A percentile compares a stretch with the other conserved stretches of the same genome.
These are phyloP conservation scores for Phaeosphaeriaceae sp. DNA, from an alignment of 2,329 filamentous ascomycete genomes.

Conservation along the genomic window DNA sequence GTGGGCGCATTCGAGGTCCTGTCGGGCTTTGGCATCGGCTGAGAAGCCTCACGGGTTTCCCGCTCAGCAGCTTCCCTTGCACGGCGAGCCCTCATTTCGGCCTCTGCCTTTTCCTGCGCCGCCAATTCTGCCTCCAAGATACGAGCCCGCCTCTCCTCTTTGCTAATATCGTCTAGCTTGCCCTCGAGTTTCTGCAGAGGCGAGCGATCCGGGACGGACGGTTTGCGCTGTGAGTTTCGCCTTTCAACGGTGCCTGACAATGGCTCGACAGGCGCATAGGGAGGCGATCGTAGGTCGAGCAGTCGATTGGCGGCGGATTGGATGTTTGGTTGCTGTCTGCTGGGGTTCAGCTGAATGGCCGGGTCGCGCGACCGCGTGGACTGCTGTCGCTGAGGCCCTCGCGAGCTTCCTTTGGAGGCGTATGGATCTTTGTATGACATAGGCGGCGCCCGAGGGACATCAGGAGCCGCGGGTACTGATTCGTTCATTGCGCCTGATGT, in stretches of 20 bases:
- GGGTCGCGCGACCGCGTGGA: constrained; percentile 42
- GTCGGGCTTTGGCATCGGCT: constrained; percentile 26
- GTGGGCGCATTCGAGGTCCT: constrained; percentile 13
- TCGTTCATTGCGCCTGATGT: constrained; percentile 30
- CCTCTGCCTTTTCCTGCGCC: constrained; percentile 67
- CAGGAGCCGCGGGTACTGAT: constrained; percentile 59
- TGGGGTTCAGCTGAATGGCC: constrained; percentile 41
- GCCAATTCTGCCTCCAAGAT: constrained; percentile 82
- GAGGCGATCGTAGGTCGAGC: constrained; percentile 40
- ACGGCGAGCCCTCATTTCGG: constrained; percentile 43
- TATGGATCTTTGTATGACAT: constrained; percentile 46
- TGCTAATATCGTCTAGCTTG: constrained; percentile 89
- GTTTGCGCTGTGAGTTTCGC: constrained; percentile 38
- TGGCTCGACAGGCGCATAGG: constrained; percentile 38
- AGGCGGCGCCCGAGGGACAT: constrained; percentile 64
- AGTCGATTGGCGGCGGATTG: constrained; percentile 41
- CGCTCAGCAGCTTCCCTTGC: constrained; percentile 38
- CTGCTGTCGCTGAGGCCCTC: constrained; percentile 31
- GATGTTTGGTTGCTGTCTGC: constrained; percentile 44
- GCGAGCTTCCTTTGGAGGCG: constrained; percentile 39
- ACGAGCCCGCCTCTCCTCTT: constrained; percentile 90
- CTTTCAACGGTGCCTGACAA: constrained; percentile 36
- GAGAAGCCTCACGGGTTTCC: constrained; percentile 40
- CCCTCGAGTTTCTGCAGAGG: constrained; percentile 93
- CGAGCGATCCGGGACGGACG: constrained; percentile 80